Base-by-base conservation (phyloP, 202 grass and related monocot species). In the Carex arenaria region DNA sequence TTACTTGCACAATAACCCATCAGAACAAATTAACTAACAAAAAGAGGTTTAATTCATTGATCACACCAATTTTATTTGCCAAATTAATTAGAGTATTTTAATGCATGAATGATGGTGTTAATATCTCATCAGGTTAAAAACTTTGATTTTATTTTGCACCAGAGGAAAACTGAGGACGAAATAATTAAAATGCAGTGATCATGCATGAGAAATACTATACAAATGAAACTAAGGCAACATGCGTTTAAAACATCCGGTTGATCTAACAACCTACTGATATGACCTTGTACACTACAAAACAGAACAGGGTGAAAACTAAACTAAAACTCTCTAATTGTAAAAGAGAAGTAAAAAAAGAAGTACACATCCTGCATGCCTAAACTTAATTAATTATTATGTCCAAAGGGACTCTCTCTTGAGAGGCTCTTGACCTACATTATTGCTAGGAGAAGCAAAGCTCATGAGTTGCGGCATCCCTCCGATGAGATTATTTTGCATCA, bases 321-420 rank as follows among this genome's bases (percentile, higher is more conserved):
- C 42, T 82, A 82, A 81, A 82, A 68, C 45, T 82, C 23, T 10
- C 23, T 10, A 67, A 52, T 31, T 47, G n/a, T 59, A 68, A 78
- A 19, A 18, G 12, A 4, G 17, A 70, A 28, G 2, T 23, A 61
- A 38, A 26, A 26, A 60, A 53, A 87, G 55, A 26, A 64, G 45
- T 80, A 64, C 76, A 66, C 75, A 87, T 82, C 78, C 86, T 72
- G 42, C 40, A 20, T 63, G 12, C 7, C 1, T 40, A 85, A 70
- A 47, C 8, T 75, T 69, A 82, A 26, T 57, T 72, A 81, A 26
- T 86, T 80, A 34, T 85, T 96, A 97, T 72, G 93, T 90, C 93
- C 93, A 97, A 9, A 92, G 91, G 17, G 91, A 90, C 81, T 97
- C 91, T 77, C 90, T 86, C 92, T 97, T 97, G 87, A 97, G 90